phyloP scores from a whole-genome alignment of 2,329 filamentous ascomycete genomes.

The Colletotrichum destructivum region DNA sequence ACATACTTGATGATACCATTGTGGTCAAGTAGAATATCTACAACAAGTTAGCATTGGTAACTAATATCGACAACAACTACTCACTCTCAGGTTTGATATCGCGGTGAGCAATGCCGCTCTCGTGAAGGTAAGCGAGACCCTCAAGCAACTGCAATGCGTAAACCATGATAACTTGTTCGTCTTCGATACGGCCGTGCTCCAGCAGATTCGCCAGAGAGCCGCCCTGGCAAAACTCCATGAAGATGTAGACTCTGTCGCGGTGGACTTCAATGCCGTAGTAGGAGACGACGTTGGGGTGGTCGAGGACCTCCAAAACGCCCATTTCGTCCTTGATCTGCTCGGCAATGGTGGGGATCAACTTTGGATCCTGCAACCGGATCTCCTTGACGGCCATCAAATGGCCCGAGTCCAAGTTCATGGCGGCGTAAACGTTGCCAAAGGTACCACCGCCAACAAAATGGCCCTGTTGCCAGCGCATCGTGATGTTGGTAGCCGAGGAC shows the following conservation, averaged over 20 bases:
- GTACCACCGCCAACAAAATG: slow-evolving; percentile 97
- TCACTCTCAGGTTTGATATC: slow-evolving; percentile 98
- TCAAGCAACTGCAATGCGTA: slow-evolving; percentile 95
- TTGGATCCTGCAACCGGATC: slow-evolving; percentile 95
- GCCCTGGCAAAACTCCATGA: slow-evolving; percentile 99
- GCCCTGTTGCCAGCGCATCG: slow-evolving; percentile 98
- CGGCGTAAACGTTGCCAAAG: slow-evolving; percentile 97
- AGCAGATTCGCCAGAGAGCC: slow-evolving; percentile 91
- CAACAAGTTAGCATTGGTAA: slow-evolving; percentile 41
- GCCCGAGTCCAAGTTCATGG: slow-evolving; percentile 96
- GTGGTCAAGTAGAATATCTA: slow-evolving; percentile 95
- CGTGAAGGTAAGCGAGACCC: slow-evolving; percentile 93
- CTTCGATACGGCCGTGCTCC: slow-evolving; percentile 96
- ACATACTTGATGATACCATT: slow-evolving; percentile 99
- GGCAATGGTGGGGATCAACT: slow-evolving; percentile 94
- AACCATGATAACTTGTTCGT: slow-evolving; percentile 97
- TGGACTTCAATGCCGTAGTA: slow-evolving; percentile 99
- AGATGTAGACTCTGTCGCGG: slow-evolving; percentile 99
- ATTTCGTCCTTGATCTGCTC: slow-evolving; percentile 97
- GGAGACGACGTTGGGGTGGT: slow-evolving; percentile 97
- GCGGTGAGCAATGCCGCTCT: slow-evolving; percentile 91
- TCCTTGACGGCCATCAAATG: slow-evolving; percentile 99
- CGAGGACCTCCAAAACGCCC: slow-evolving; percentile 93
- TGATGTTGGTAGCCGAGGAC: slow-evolving; percentile 94
- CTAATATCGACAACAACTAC: slow-evolving; percentile 52